Base-by-base conservation (phyloP, 208 protist species). In the Herpetomonas muscarum region DNA sequence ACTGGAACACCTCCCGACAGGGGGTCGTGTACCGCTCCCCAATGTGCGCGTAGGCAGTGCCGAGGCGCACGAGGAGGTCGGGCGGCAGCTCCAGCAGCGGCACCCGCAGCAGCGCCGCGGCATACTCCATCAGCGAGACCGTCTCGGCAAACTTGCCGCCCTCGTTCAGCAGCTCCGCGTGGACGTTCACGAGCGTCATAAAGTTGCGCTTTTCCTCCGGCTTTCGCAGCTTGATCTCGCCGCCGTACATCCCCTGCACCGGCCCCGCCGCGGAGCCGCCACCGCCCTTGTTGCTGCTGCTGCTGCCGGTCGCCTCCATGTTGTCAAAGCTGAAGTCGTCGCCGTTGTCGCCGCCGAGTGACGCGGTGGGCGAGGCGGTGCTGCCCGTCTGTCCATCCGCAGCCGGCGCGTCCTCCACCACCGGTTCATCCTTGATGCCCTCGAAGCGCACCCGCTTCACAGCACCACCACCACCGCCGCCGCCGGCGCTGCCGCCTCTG, bases 141-240 rank as follows among this genome's bases (percentile, higher is more conserved):
- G 83, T 90, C 41, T 91, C 83, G n/a, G 48, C 46, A 55, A 89
- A 92, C 36, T 80, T 81, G 34, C 85, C 85, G 44, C 79, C 72
- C 63, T 95, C 85, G 64, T 90, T 92, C 17, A 92, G 66, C 28
- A 95, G 74, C 69, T 95, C 89, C 10, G 85, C 67, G 50, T 93
- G 83, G 2, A 95, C 85, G 66, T 95, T 95, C 42, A 95, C 55
- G 44, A 95, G 69, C 7, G 79, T 95, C 28, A 95, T 70, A 58
- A 95, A 93, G 61, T 88, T 85, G 30, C 71, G 72, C 52, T 82
- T 84, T 26, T 67, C 65, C 25, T 65, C 55, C 6, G 63, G 34
- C 17, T 71, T 84, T 15, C 36, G 29, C 31, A 92, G 68, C 34
- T 74, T 63, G 10, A 92, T 67, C 17, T 46, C 46, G 32, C 83